Evolutionary conservation across 371 early-diverging fungal genomes (phyloP).

Genomic region (Capillidium rhysosporum): DNA sequence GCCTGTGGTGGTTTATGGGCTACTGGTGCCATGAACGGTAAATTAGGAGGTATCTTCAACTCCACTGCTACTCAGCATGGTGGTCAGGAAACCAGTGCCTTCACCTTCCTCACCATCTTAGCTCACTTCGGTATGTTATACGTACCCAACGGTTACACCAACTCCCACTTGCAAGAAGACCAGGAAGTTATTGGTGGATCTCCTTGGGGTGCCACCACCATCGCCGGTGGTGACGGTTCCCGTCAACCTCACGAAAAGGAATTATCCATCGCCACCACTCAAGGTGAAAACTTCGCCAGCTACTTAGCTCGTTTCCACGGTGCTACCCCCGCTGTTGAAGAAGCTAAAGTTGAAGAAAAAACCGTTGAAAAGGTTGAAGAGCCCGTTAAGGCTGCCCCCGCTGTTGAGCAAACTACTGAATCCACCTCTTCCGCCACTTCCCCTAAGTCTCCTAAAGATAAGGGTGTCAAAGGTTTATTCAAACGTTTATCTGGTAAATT

Average conservation of each 20-base stretch:
- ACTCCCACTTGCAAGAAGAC: conserved; percentile 24
- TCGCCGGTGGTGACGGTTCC: conserved; percentile 31
- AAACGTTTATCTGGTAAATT: too few relatives aligned
- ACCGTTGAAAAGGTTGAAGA: too few relatives aligned
- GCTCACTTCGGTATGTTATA: conserved; percentile 64
- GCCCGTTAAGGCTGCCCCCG: too few relatives aligned
- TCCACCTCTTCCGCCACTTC: too few relatives aligned
- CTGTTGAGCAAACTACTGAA: too few relatives aligned
- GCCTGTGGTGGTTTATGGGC: conserved; percentile 55
- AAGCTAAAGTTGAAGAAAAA: not conserved
- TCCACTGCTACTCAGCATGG: conserved; percentile 52
- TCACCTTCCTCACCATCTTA: conserved; percentile 40
- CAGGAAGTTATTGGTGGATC: conserved; percentile 38
- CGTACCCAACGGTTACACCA: conserved; percentile 47
- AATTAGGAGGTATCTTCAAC: conserved; percentile 50
- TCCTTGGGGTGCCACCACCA: conserved; percentile 45
- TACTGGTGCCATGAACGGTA: conserved; percentile 36
- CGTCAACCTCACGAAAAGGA: conserved; percentile 41
- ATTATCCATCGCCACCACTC: conserved; percentile 32
- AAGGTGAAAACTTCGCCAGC: conserved; percentile 32
- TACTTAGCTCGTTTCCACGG: not conserved
- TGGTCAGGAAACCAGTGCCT: conserved; percentile 60
- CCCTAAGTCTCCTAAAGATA: too few relatives aligned
- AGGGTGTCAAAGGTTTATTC: too few relatives aligned
- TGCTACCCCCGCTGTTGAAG: conserved; percentile 14